Conservation (phyloP, 257 asterid species). For the Nyctanthes arbortristis region DNA sequence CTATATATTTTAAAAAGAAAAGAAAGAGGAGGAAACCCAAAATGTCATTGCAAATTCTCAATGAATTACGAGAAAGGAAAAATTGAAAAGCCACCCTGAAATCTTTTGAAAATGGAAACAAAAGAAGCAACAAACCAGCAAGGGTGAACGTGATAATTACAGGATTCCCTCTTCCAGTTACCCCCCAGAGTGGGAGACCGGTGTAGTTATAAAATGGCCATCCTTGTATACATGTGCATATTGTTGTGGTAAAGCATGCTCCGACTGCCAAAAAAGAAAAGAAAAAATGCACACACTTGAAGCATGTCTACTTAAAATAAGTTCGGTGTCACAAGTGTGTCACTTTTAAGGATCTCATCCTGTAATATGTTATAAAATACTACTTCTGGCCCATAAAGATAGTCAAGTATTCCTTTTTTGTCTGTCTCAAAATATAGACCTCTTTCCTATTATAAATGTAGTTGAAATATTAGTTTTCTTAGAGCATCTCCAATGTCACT, state of each 20-base stretch:
- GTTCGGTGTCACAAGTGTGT: no score
- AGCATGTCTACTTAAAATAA: not conserved
- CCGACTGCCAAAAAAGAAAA: conserved; percentile 61
- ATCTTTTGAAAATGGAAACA: conserved; percentile 25
- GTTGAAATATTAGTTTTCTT: no score
- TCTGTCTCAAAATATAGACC: no score
- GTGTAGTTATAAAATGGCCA: conserved; percentile 80
- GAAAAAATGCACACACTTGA: not conserved
- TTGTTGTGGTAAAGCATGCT: conserved; percentile 93
- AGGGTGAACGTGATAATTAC: not conserved
- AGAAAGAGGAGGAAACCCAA: no score
- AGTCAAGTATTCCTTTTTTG: no score
- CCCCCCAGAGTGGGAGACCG: conserved; percentile 93
- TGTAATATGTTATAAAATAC: not conserved
- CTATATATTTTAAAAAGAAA: not conserved
- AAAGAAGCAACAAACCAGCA: conserved; percentile 20
- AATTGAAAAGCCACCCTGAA: conserved; percentile 20
- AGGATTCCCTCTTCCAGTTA: conserved; percentile 27
- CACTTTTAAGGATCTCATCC: not conserved
- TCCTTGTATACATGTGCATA: conserved; percentile 71
- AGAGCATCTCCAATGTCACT: no score
- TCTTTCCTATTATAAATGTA: no score
- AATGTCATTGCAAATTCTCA: conserved; percentile 9
- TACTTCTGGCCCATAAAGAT: no score
- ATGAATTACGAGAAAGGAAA: not conserved